Evolutionary conservation across 768 basidiomycete species (phyloP), one percentile per base, ranked within the genome.

Genomic region (Termitomyces sp.): DNA sequence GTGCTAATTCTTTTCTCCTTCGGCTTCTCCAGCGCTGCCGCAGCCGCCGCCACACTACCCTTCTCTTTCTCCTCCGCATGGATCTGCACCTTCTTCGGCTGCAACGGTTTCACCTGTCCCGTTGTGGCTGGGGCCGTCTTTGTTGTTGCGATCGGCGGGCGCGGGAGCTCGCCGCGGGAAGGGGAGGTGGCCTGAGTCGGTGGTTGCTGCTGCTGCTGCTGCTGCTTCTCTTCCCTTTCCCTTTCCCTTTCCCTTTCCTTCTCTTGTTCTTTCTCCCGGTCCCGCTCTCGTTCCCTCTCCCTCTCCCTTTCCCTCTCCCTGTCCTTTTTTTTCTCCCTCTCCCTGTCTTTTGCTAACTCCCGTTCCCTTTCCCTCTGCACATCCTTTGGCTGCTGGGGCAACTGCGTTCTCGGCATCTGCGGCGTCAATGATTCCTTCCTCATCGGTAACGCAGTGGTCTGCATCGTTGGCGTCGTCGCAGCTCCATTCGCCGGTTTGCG

Each of bases 1-100:
- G 94, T 91, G 63, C 92, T 95, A 66, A 98, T 96, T 61, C 96
- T 82, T 75, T 93, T 89, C 73, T 95, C 85, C 71, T 89, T 89
- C 56, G 86, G 82, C 72, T 84, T 87, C 70, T 89, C 82, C 61
- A 89, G 77, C 38, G 88, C 87, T 14, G 92, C 89, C 1, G 88
- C 88, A 0, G 88, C 88, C 1, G 87, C 84, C 1, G 79, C 79
- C 9, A 80, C 77, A 16, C 75, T 70, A 2, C 59, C 88, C 55
- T 83, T 85, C 57, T 70, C 74, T 57, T 80, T 79, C 28, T 80
- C 79, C 57, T 81, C 77, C 5, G 72, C 76, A 35, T 81, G 79
- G 40, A 89, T 80, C 50, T 82, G 85, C 20, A 88, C 79, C 74
- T 90, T 91, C 79, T 91, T 92, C 35, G 89, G 83, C 68, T 91